Conservation (phyloP, 768 basidiomycete genomes). For the Suillus spraguei region DNA sequence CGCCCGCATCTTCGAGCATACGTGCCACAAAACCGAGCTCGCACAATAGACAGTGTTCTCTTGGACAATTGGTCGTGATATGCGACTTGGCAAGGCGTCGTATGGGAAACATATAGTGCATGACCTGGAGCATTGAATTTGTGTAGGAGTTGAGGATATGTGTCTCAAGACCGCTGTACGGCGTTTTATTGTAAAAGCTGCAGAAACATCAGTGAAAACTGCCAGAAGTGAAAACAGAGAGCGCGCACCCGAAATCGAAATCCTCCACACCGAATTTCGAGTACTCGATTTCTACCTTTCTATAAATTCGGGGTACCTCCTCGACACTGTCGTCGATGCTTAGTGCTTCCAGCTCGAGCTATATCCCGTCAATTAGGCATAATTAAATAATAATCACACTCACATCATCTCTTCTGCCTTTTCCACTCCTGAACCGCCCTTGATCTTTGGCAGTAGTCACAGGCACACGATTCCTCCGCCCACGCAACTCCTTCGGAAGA, state of each 20-base stretch:
- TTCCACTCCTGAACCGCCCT: slow-evolving; percentile 87
- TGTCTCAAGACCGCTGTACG: slow-evolving; percentile 91
- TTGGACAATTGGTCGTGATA: slow-evolving; percentile 82
- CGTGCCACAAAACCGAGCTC: slow-evolving; percentile 93
- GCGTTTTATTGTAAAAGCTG: slow-evolving; percentile 93
- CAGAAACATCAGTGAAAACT: slow-evolving; percentile 5
- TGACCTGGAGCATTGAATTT: slow-evolving; percentile 85
- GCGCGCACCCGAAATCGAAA: slow-evolving; percentile 90
- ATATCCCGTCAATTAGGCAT: slow-evolving; percentile 13
- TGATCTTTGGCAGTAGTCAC: slow-evolving; percentile 53
- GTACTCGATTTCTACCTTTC: slow-evolving; percentile 96
- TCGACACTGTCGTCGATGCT: slow-evolving; percentile 53
- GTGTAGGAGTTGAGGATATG: slow-evolving; percentile 98
- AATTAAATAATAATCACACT: slow-evolving; percentile 17
- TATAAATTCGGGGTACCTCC: slow-evolving; percentile 79
- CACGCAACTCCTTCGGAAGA: slow-evolving; percentile 83
- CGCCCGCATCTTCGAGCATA: slow-evolving; percentile 95
- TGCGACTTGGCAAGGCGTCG: slow-evolving; percentile 87
- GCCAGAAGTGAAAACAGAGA: not conserved
- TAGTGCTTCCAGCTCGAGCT: slow-evolving; percentile 59
- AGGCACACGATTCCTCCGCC: slow-evolving; percentile 74
- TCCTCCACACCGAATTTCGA: slow-evolving; percentile 98
- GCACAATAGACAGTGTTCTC: slow-evolving; percentile 93
- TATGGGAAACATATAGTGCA: slow-evolving; percentile 83
- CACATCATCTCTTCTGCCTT: slow-evolving; percentile 52